Base-by-base conservation (phyloP, 2,329 filamentous ascomycete genomes). In the Lithohypha guttulata region DNA sequence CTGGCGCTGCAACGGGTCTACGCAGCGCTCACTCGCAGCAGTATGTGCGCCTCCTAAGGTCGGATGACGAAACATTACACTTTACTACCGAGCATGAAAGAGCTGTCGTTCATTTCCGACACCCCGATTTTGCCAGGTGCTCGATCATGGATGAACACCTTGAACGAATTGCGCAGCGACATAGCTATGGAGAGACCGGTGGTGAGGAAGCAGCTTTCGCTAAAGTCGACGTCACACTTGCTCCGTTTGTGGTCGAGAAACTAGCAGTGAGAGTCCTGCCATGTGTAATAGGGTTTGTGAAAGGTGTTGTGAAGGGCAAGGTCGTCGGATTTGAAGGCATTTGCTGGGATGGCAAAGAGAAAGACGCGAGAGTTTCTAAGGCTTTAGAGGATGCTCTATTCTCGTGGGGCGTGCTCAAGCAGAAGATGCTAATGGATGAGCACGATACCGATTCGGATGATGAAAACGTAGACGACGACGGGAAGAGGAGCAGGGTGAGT, bases 41-140 rank as follows among this genome's bases (percentile, higher is more conserved):
- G n/a, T n/a, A n/a, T n/a, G n/a, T n/a, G n/a, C n/a, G n/a, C n/a
- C n/a, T n/a, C n/a, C 49, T 67, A 4, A 44, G 50, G 36, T 66
- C 67, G 44, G 75, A 79, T 53, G 73, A 76, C 53, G 55, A 63
- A 9, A 56, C 78, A 28, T 67, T 79, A 54, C 67, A 73, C 46
- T 72, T 77, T 46, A 77, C 75, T 6, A 79, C 75, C 6, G 64
- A 66, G 33, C 68, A 68, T 9, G 66, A 72, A 43, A 59, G 68
- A 18, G 76, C 70, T 49, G 63, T 79, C 1, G 69, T 79, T 17
- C 75, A 79, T 53, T 79, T 79, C 55, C 74, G 70, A 55, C 76
- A 79, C 52, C 66, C 73, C 2, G 75, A 79, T 51, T 79, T 79
- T 56, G 64, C 68, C 14, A 68, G 75, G 39, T 79, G 75, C 56